Evolutionary conservation across 2,329 filamentous ascomycete species (phyloP), one percentile per base, ranked within the genome.

Genomic region (Xylariaceae sp.): DNA sequence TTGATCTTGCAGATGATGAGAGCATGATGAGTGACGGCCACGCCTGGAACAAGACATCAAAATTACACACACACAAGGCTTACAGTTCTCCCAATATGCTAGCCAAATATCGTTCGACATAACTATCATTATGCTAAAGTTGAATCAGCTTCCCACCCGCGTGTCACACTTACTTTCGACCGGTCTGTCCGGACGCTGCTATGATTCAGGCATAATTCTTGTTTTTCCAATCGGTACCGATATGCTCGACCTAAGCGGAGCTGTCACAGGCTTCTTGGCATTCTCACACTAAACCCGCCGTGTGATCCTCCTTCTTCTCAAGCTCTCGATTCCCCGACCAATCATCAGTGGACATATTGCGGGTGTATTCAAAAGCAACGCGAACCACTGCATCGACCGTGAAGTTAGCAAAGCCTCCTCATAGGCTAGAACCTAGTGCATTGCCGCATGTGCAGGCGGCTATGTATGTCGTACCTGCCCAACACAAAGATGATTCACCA

Each of bases 341-440:
- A 55, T 67, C 66, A 47, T 50, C 53, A 27, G 39, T 36, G 24
- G 64, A 63, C 65, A 67, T 67, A 50, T 61, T 63, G 49, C 61
- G 61, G 24, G 64, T 52, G 42, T 66, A 58, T 27, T 64, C 59
- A 29, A 67, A 67, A 20, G 61, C 53, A 36, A 69, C 53, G 43
- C 53, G 63, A 16, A 67, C 63, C 66, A 69, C 65, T 67, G 35
- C 23, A 43, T 40, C 33, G 33, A 50, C 30, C 32, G n/a, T 37
- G 30, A 46, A 50, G 40, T 65, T 30, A 62, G 59, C 46, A 29
- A 47, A 23, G 5, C 44, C 26, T 39, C 29, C 21, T 44, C 35
- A n/a, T 36, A 18, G 43, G 29, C 46, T 35, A 11, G 21, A 40
- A 23, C 23, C 43, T 7, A 44, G 10, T 18, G 9, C 39, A 30